A percentile compares a stretch with the other conserved stretches of the same genome.
Evolutionary conservation across 2,329 filamentous ascomycete species (phyloP).

Genomic region (Verticillium nonalfalfae): DNA sequence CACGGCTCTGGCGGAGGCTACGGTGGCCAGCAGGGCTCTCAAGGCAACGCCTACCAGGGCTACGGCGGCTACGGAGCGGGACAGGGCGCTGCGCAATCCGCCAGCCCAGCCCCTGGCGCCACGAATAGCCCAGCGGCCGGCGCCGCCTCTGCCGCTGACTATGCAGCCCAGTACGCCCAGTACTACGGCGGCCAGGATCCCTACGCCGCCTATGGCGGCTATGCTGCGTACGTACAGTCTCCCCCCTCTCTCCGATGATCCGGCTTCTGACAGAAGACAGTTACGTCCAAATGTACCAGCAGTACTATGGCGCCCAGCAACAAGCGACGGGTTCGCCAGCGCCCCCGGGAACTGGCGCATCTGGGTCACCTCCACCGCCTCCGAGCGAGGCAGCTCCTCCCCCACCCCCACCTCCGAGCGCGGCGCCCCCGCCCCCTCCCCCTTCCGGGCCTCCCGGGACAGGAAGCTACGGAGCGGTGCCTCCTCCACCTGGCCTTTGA

Average conservation of each 20-base stretch:
- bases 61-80: constrained; percentile 20
- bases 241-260: neutral
- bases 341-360: constrained; percentile 32
- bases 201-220: constrained; percentile 87
- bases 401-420: constrained; percentile 52
- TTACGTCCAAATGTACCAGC: constrained; percentile 67
- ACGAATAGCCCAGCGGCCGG: constrained; percentile 27
- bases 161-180: constrained; percentile 75
- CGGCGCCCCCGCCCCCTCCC: constrained; percentile 46
- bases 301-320: constrained; percentile 55
- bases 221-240: constrained; percentile 54
- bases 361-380: constrained; percentile 49
- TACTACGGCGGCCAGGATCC: constrained; percentile 75
- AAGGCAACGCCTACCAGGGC: constrained; percentile 27
- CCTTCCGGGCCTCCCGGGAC: constrained; percentile 42
- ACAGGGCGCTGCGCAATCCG: constrained; percentile 7
- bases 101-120: constrained; percentile 17
- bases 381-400: constrained; percentile 50
- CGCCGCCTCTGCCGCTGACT: constrained; percentile 43
- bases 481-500: constrained; percentile 49
- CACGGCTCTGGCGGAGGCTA: constrained; percentile 15
- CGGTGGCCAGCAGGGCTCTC: constrained; percentile 26
- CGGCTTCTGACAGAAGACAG: constrained; percentile 24
- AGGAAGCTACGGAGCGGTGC: constrained; percentile 54
- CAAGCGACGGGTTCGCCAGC: constrained; percentile 37